Evolutionary conservation across 805 yeast species (phyloP).

Genomic region (Candida ulmi): DNA sequence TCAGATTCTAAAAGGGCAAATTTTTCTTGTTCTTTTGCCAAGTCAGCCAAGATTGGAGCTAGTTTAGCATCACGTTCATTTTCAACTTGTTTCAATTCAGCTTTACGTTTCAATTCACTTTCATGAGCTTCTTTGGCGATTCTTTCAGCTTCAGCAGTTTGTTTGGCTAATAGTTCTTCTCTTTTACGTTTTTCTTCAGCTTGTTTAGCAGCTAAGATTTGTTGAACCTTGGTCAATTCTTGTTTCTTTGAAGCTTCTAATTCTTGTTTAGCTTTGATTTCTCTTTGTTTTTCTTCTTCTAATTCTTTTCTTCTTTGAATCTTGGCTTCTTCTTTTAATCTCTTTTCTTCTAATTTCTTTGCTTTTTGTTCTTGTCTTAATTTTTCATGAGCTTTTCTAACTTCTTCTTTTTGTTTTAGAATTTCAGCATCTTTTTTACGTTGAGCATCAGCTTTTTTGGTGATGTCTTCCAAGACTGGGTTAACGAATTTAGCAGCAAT

Average conservation of each 20-base stretch:
- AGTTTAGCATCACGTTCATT: constrained; percentile 47
- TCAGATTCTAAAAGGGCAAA: constrained; percentile 45
- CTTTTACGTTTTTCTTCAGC: constrained; percentile 21
- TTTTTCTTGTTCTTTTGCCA: constrained; percentile 42
- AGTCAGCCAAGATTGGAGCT: constrained; percentile 49
- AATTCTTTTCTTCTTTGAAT: constrained; percentile 37
- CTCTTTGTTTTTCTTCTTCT: constrained; percentile 43
- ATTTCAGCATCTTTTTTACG: constrained; percentile 49
- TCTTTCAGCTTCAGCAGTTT: constrained; percentile 24
- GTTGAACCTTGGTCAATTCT: constrained; percentile 28
- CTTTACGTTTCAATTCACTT: constrained; percentile 41
- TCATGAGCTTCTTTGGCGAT: constrained; percentile 25
- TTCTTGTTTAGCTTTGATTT: constrained; percentile 40
- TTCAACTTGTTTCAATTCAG: constrained; percentile 36
- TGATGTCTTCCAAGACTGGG: constrained; percentile 77
- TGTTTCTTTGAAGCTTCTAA: constrained; percentile 33
- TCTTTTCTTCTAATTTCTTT: constrained; percentile 34
- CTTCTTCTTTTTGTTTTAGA: constrained; percentile 29
- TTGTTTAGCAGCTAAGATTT: constrained; percentile 31
- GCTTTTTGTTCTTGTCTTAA: constrained; percentile 34
- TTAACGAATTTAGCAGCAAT: constrained; percentile 76
- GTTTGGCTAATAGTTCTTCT: constrained; percentile 23
- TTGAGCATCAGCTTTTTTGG: constrained; percentile 63
- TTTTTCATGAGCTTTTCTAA: constrained; percentile 33
- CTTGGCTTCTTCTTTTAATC: constrained; percentile 31